A percentile compares a stretch with the other conserved stretches of the same genome.
phyloP scores from a whole-genome alignment of 495 filamentous ascomycete species.

The Aspergillus diversus region DNA sequence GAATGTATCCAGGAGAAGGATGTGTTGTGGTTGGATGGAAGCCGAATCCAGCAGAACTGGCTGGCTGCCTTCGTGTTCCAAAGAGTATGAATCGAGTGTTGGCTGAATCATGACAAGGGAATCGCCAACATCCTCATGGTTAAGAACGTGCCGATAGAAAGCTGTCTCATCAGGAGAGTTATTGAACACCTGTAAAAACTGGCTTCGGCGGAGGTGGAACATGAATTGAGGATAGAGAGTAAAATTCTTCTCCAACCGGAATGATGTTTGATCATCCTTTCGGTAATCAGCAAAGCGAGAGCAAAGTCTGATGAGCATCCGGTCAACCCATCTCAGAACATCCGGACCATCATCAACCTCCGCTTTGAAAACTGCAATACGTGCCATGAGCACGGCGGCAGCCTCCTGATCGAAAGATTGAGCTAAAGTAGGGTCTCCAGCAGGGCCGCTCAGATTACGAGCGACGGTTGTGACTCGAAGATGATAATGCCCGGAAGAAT shows the following conservation, averaged over 20 bases:
- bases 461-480: conserved; percentile 93
- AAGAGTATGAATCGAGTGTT: conserved; percentile 95
- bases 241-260: conserved; percentile 98
- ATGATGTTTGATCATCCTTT: conserved; percentile 97
- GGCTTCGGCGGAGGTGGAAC: conserved; percentile 96
- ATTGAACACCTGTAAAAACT: conserved; percentile 99
- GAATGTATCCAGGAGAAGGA: conserved; percentile 95
- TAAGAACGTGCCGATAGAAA: conserved; percentile 95
- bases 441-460: conserved; percentile 88
- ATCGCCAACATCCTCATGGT: conserved; percentile 96
- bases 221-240: conserved; percentile 99
- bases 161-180: conserved; percentile 99
- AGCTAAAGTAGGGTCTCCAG: conserved; percentile 94
- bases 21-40: conserved; percentile 91
- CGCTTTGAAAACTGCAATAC: conserved; percentile 98
- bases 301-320: conserved; percentile 97
- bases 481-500: conserved; percentile 94
- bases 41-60: conserved; percentile 95
- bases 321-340: conserved; percentile 96
- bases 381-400: conserved; percentile 95
- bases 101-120: conserved; percentile 99
- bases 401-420: conserved; percentile 99
- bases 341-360: conserved; percentile 99
- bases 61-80: conserved; percentile 87
- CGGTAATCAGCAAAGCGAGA: conserved; percentile 97